These are phyloP conservation scores for Pinus albicaulis DNA, from an alignment of 75 land plant genomes.

Conservation along the genomic window DNA sequence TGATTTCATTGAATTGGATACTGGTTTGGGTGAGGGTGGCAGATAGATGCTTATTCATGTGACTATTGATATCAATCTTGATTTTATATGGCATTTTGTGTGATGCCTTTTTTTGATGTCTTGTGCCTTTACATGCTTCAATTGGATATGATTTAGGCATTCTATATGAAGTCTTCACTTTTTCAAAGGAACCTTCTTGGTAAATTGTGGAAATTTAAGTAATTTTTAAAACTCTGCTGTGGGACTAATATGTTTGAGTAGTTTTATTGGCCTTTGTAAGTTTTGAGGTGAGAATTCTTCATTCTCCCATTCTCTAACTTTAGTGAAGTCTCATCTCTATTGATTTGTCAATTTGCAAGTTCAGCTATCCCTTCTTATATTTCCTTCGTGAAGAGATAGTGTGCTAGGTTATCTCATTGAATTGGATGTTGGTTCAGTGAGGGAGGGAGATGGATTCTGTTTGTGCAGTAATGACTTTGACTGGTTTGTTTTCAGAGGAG, in stretches of 20 bases:
- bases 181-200: no score
- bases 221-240: no score
- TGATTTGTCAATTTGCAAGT: background rate
- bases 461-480: background rate
- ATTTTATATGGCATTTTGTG: no score
- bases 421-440: no score
- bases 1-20: no score
- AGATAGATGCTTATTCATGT: background rate
- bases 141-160: no score
- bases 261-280: background rate
- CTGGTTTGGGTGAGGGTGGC: no score
- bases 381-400: background rate
- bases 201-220: no score
- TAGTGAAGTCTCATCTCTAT: background rate
- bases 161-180: no score
- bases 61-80: background rate
- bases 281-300: background rate
- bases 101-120: no score
- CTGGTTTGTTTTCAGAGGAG: conserved; percentile 57
- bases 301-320: background rate
- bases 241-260: background rate
- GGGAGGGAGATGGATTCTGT: background rate
- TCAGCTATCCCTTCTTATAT: background rate
- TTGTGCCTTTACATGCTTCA: no score
- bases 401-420: no score